Conservation (phyloP, 495 filamentous ascomycete genomes). For the Sordaria brevicollis region DNA sequence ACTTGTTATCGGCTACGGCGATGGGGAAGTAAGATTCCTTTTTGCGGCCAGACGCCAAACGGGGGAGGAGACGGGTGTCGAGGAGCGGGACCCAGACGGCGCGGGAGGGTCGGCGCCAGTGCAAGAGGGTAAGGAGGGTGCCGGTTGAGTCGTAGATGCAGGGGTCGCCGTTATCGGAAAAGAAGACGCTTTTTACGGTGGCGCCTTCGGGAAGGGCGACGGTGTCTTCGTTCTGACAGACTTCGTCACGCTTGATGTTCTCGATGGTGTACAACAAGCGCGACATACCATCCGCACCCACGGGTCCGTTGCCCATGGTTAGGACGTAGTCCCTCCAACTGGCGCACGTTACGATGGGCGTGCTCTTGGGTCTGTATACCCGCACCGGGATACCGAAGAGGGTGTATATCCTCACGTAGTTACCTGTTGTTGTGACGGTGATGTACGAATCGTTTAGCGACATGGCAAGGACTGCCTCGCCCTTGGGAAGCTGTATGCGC, state of each 20-base stretch:
- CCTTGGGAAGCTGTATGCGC: slow-evolving; percentile 71
- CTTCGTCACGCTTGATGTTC: slow-evolving; percentile 86
- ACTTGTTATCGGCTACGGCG: slow-evolving; percentile 81
- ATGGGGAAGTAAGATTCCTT: slow-evolving; percentile 92
- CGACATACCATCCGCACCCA: slow-evolving; percentile 64
- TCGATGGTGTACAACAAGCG: slow-evolving; percentile 78
- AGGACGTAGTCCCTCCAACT: slow-evolving; percentile 91
- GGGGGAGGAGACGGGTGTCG: slow-evolving; percentile 74
- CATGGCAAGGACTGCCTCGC: slow-evolving; percentile 74
- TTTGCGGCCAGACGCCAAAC: slow-evolving; percentile 71
- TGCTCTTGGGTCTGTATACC: slow-evolving; percentile 82
- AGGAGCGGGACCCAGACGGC: slow-evolving; percentile 87
- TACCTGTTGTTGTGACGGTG: slow-evolving; percentile 69
- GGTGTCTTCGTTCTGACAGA: slow-evolving; percentile 83
- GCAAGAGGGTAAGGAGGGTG: slow-evolving; percentile 72
- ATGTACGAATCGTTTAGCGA: slow-evolving; percentile 88
- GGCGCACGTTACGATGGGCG: slow-evolving; percentile 80
- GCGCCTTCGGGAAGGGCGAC: slow-evolving; percentile 69
- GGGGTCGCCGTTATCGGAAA: slow-evolving; percentile 83
- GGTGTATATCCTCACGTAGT: slow-evolving; percentile 87
- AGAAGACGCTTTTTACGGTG: slow-evolving; percentile 73
- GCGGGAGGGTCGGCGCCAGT: slow-evolving; percentile 79
- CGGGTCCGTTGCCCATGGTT: slow-evolving; percentile 83
- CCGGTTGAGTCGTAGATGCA: slow-evolving; percentile 90
- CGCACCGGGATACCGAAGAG: slow-evolving; percentile 83